These are phyloP conservation scores for Aspergillus olivimuriae DNA, from an alignment of 495 filamentous ascomycete genomes.

Conservation along the genomic window DNA sequence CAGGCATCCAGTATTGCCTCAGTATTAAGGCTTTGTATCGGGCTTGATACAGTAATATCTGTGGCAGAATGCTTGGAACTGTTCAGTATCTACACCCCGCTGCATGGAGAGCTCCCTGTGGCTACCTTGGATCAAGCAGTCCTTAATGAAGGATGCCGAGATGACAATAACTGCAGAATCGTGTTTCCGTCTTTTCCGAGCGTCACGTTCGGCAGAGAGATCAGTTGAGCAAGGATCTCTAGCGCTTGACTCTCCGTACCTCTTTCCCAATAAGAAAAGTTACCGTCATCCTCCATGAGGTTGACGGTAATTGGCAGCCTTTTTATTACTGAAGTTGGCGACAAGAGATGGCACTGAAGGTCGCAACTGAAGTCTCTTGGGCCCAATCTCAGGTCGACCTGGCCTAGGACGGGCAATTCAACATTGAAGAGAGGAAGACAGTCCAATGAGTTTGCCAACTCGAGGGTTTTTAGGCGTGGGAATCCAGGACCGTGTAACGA, in stretches of 20 bases:
- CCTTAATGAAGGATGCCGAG: conserved; percentile 1
- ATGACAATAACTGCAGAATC: background rate
- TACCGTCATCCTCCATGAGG: background rate
- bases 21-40: background rate
- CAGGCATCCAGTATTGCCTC: background rate
- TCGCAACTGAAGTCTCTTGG: background rate
- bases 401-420: background rate
- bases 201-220: background rate
- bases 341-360: background rate
- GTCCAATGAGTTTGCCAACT: conserved; percentile 1
- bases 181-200: background rate
- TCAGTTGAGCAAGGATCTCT: background rate
- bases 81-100: background rate
- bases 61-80: background rate
- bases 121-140: background rate
- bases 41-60: background rate
- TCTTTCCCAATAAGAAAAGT: background rate
- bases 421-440: conserved; percentile 1
- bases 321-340: background rate
- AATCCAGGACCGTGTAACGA: background rate
- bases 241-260: background rate
- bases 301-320: background rate
- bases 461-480: background rate
- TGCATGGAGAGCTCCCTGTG: background rate
- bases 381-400: background rate